Conservation (phyloP, 805 yeast genomes). For the Pichia nakasei region DNA sequence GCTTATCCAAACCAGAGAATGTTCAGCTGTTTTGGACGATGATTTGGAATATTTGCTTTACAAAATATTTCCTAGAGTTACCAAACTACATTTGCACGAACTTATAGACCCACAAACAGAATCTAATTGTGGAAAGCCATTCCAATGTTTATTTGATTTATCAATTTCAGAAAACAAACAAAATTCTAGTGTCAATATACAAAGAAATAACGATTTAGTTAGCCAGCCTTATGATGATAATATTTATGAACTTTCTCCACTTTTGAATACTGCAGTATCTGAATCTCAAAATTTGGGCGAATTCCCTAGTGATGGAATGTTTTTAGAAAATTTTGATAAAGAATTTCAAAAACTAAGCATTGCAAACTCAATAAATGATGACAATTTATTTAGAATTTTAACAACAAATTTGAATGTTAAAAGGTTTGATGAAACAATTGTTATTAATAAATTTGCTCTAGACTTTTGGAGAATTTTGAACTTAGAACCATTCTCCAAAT, state of each 20-base stretch:
- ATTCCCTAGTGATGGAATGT: not conserved
- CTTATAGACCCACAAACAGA: conserved; percentile 15
- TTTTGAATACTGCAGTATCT: conserved; percentile 10
- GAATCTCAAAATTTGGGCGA: not conserved
- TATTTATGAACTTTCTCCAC: conserved; percentile 27
- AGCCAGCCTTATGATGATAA: conserved; percentile 28
- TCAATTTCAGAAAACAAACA: not conserved
- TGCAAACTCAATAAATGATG: conserved; percentile 6
- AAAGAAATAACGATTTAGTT: not conserved
- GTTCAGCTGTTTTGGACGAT: conserved; percentile 14
- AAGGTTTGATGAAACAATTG: conserved; percentile 31
- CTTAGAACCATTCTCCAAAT: conserved; percentile 42
- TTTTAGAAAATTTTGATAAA: conserved; percentile 7
- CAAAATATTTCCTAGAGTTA: conserved; percentile 21
- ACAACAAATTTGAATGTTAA: conserved; percentile 29
- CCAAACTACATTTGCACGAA: conserved; percentile 18
- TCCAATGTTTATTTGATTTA: conserved; percentile 20
- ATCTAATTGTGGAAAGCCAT: conserved; percentile 12
- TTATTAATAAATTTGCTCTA: conserved; percentile 39
- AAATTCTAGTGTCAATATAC: not conserved
- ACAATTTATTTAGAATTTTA: conserved; percentile 28
- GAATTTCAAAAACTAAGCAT: not conserved
- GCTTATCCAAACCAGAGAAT: conserved; percentile 14
- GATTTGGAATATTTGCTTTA: conserved; percentile 18
- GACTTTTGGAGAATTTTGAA: conserved; percentile 50